Conservation (phyloP, 140 eudicot species). For the Flaveria floridana region DNA sequence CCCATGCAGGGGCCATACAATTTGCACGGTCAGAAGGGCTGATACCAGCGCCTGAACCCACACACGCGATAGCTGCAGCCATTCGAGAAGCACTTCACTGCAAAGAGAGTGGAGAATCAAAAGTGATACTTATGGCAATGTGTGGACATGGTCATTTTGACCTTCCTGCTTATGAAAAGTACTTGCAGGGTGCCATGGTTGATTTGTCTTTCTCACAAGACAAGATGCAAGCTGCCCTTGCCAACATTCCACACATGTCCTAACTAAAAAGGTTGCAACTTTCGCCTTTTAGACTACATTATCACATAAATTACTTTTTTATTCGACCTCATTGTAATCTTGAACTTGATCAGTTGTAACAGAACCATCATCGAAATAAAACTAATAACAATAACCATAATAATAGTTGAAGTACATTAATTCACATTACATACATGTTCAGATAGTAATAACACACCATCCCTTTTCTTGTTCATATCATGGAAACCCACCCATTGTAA, state of each 20-base stretch:
- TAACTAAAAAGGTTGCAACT: conserved; percentile 21
- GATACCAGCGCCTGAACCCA: conserved; percentile 96
- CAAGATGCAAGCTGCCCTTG: conserved; percentile 64
- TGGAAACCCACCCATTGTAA: conserved; percentile 35
- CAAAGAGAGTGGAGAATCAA: conserved; percentile 86
- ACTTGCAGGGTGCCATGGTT: conserved; percentile 65
- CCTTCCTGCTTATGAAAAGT: conserved; percentile 79
- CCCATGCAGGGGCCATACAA: conserved; percentile 72
- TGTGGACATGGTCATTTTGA: conserved; percentile 98
- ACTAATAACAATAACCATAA: not conserved
- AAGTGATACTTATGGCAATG: conserved; percentile 90
- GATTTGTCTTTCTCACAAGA: conserved; percentile 70
- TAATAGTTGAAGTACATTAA: not conserved
- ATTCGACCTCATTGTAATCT: not conserved
- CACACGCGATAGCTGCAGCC: conserved; percentile 96
- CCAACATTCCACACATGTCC: conserved; percentile 51
- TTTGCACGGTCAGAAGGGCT: conserved; percentile 89
- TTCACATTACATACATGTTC: conserved; percentile 29
- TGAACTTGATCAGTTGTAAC: conserved; percentile 4
- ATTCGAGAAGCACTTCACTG: conserved; percentile 90
- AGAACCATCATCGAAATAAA: not conserved
- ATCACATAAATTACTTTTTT: not conserved
- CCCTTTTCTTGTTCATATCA: conserved; percentile 19
- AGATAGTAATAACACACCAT: not conserved
- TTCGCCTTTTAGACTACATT: conserved; percentile 18